These are phyloP conservation scores for Colletotrichum tamarilloi DNA, from an alignment of 2,329 filamentous ascomycete species.

Conservation along the genomic window DNA sequence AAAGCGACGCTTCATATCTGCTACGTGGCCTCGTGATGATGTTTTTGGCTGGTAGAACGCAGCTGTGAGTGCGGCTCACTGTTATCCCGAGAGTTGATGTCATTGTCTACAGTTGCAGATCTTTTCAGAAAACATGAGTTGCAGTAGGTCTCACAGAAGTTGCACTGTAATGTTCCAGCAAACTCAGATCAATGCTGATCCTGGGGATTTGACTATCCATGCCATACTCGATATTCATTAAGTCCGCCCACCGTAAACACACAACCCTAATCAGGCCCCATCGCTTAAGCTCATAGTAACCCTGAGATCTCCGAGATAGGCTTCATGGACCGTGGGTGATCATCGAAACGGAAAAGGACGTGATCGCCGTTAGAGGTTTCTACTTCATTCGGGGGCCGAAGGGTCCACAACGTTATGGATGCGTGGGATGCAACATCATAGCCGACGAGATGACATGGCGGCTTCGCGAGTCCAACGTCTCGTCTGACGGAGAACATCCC, in stretches of 20 bases:
- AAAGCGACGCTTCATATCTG: neutral
- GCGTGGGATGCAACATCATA: neutral
- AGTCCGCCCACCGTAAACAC: too few relatives aligned
- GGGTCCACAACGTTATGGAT: neutral
- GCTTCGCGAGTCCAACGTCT: neutral
- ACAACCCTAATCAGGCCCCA: neutral
- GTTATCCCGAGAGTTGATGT: neutral
- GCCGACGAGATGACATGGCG: neutral
- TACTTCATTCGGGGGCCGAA: neutral
- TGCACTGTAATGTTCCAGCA: neutral
- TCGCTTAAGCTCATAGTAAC: neutral
- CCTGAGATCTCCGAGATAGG: neutral
- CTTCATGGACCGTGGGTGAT: neutral
- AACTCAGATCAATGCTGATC: neutral
- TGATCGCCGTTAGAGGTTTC: constrained; percentile 7
- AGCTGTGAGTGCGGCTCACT: neutral
- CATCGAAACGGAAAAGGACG: constrained; percentile 14
- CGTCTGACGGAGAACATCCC: neutral
- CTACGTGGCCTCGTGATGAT: neutral
- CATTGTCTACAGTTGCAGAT: neutral
- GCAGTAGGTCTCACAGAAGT: neutral
- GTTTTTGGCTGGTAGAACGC: too few relatives aligned
- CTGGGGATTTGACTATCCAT: neutral
- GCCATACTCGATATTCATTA: neutral
- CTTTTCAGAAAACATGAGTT: neutral